These are phyloP conservation scores for Sphaerobolus stellatus DNA, from an alignment of 1,284 basidiomycete species.

Conservation along the genomic window DNA sequence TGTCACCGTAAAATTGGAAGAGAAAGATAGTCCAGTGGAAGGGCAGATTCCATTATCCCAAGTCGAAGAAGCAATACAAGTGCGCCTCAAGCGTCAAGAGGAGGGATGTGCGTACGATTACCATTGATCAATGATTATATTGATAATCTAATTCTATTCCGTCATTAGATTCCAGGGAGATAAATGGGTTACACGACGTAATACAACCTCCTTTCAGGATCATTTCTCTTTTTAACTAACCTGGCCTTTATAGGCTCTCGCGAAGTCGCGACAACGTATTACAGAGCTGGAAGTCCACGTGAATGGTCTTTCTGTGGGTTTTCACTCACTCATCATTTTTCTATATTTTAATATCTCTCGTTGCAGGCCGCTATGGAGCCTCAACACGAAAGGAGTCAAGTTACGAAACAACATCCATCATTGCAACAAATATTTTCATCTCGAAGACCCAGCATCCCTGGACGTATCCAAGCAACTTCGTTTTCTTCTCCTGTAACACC, in stretches of 20 bases:
- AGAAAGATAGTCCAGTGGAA: not conserved
- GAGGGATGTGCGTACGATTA: conserved; percentile 1
- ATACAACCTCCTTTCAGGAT: no score
- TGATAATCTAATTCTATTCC: no score
- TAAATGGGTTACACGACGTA: no score
- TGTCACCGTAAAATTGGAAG: conserved; percentile 5
- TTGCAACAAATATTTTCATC: not conserved
- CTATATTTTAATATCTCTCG: no score
- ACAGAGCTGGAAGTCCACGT: conserved; percentile 1
- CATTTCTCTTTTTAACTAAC: no score
- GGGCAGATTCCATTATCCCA: not conserved
- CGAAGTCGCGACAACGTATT: not conserved
- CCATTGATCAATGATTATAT: no score
- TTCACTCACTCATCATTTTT: no score
- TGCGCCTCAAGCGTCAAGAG: not conserved
- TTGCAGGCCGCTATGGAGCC: no score
- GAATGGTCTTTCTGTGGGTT: not conserved
- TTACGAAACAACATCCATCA: no score
- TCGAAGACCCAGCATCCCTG: not conserved
- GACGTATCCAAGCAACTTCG: not conserved
- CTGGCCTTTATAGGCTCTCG: conserved; percentile 4
- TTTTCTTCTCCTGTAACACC: conserved; percentile 1
- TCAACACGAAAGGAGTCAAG: no score
- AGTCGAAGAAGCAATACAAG: conserved; percentile 1
- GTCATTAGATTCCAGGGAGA: no score